A percentile compares a stretch with the other conserved stretches of the same genome.
phyloP scores from a whole-genome alignment of 2,329 filamentous ascomycete genomes.

The Zymoseptoria ardabiliae region DNA sequence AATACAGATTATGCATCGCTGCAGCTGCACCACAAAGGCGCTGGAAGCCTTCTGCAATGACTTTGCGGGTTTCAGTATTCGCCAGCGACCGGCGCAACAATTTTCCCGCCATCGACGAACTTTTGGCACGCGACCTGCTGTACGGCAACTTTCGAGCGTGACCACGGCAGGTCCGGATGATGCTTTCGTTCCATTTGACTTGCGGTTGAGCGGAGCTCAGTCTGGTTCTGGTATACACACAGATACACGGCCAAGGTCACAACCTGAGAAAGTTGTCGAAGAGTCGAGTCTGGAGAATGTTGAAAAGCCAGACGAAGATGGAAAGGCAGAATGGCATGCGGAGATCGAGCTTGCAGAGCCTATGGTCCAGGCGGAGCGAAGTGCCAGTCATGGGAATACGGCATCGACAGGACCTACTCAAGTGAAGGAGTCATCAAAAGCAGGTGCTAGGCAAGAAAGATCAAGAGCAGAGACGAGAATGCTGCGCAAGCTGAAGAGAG shows the following conservation, averaged over 20 bases:
- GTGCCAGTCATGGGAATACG: neutral
- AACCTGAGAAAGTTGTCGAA: neutral
- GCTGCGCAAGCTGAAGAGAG: constrained; percentile 11
- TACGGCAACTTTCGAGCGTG: constrained; percentile 5
- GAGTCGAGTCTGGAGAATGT: neutral
- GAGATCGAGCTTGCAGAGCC: neutral
- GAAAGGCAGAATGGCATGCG: constrained; percentile 1
- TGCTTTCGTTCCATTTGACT: constrained; percentile 11
- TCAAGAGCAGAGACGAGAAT: constrained; percentile 8
- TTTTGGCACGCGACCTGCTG: constrained; percentile 8
- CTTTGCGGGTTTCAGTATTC: constrained; percentile 17
- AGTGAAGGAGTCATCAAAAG: neutral
- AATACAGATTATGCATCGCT: constrained; percentile 11
- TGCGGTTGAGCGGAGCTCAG: neutral
- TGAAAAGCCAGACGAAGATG: neutral
- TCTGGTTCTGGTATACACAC: neutral
- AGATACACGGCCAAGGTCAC: neutral
- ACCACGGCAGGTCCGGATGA: constrained; percentile 5
- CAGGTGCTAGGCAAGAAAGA: neutral
- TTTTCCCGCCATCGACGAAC: constrained; percentile 8
- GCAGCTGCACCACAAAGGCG: constrained; percentile 17
- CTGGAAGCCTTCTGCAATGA: constrained; percentile 20
- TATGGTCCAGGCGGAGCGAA: neutral
- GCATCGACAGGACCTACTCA: neutral
- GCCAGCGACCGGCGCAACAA: constrained; percentile 11